These are phyloP conservation scores for Globisporangium recalcitrans DNA, from an alignment of 352 stramenopile genomes.

Conservation along the genomic window DNA sequence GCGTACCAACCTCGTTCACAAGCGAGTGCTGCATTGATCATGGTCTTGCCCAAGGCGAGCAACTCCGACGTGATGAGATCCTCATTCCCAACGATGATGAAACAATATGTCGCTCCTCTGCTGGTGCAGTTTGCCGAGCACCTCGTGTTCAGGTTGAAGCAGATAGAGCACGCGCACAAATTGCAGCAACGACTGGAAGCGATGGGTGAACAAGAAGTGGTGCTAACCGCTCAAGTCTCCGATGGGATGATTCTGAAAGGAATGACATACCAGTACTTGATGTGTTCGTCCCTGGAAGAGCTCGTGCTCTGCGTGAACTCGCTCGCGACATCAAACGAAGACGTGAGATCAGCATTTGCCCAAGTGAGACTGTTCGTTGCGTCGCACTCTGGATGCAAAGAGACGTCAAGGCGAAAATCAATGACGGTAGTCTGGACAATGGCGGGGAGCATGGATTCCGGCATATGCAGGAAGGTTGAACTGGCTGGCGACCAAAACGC, in stretches of 20 bases:
- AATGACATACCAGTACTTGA: not conserved
- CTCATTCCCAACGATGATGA: not conserved
- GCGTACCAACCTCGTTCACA: not conserved
- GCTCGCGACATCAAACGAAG: not conserved
- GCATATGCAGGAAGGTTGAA: not conserved
- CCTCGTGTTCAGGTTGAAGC: not conserved
- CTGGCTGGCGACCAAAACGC: slow-evolving; percentile 1
- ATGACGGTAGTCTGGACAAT: slow-evolving; percentile 3
- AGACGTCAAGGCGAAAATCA: not conserved
- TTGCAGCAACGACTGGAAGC: slow-evolving; percentile 1
- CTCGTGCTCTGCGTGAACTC: slow-evolving; percentile 12
- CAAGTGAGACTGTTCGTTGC: slow-evolving; percentile 3
- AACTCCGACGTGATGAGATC: not conserved
- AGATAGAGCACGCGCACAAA: not conserved
- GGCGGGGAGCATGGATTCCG: not conserved
- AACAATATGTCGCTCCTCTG: slow-evolving; percentile 6
- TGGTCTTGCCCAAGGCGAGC: not conserved
- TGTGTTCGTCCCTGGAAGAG: slow-evolving; percentile 11
- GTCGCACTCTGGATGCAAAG: not conserved
- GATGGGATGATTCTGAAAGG: not conserved
- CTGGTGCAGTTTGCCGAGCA: slow-evolving; percentile 5
- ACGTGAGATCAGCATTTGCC: not conserved
- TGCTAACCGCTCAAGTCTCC: not conserved
- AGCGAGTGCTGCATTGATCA: slow-evolving; percentile 8
- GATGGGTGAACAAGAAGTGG: not conserved